Percentiles rank a stretch among this genome's conserved stretches.
These are phyloP conservation scores for Yarrowia yakushimensis DNA, from an alignment of 805 yeast genomes.

Conservation along the genomic window DNA sequence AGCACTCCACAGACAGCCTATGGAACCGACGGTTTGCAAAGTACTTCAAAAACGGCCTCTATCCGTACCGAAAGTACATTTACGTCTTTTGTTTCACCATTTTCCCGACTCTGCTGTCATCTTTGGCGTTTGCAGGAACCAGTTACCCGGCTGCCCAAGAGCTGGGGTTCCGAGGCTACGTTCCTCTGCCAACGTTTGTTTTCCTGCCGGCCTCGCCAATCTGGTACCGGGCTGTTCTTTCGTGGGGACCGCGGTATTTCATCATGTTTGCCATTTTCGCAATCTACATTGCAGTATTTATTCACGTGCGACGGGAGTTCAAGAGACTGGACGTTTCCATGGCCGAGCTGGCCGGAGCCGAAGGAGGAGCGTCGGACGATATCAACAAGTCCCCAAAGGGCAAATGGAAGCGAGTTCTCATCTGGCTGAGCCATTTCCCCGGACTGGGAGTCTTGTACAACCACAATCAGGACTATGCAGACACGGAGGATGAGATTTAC, in stretches of 20 bases:
- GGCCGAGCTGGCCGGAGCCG: constrained; percentile 34
- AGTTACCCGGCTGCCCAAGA: constrained; percentile 47
- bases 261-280: constrained; percentile 59
- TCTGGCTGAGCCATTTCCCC: constrained; percentile 13
- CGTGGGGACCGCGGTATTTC: constrained; percentile 79
- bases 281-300: constrained; percentile 67
- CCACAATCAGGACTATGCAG: not conserved
- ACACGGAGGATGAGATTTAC: not conserved
- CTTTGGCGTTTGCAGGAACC: constrained; percentile 60
- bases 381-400: not conserved
- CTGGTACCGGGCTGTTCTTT: constrained; percentile 69
- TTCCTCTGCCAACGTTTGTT: constrained; percentile 68
- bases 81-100: constrained; percentile 52
- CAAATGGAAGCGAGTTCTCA: not conserved
- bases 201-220: constrained; percentile 67
- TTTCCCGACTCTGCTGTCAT: constrained; percentile 64
- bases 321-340: constrained; percentile 33
- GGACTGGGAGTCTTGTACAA: constrained; percentile 13
- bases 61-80: constrained; percentile 52
- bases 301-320: constrained; percentile 51
- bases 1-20: constrained; percentile 54
- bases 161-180: constrained; percentile 26
- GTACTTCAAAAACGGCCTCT: constrained; percentile 50
- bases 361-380: not conserved
- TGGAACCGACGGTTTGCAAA: constrained; percentile 9